These are phyloP conservation scores for Chamaenerion angustifolium DNA, from an alignment of 345 rosid genomes.

Conservation along the genomic window DNA sequence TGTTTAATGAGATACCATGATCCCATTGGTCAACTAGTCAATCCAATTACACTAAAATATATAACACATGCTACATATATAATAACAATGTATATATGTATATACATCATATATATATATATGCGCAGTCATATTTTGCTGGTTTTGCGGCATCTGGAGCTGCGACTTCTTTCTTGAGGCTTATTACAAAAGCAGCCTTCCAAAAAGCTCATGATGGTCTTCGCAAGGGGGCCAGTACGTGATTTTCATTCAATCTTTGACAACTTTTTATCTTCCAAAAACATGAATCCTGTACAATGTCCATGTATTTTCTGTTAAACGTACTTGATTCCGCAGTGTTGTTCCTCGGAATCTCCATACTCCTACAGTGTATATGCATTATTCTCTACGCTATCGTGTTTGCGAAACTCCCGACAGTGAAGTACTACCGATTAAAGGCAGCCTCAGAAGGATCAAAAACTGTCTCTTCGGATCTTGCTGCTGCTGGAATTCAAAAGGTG, in stretches of 20 bases:
- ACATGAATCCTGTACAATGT: too few species aligned
- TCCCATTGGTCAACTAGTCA: too few species aligned
- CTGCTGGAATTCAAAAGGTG: constrained; percentile 54
- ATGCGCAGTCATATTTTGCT: constrained; percentile 58
- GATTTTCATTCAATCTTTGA: too few species aligned
- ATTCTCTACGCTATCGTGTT: constrained; percentile 49
- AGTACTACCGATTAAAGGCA: constrained; percentile 68
- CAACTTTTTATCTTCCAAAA: not conserved
- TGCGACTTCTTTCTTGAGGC: constrained; percentile 62
- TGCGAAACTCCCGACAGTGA: constrained; percentile 66
- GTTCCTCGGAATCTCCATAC: constrained; percentile 56
- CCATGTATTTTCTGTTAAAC: too few species aligned
- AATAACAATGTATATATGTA: too few species aligned
- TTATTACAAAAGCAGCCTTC: constrained; percentile 63
- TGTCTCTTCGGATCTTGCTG: constrained; percentile 70
- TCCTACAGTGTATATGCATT: constrained; percentile 44
- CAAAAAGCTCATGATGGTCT: constrained; percentile 48
- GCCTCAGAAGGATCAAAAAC: constrained; percentile 81
- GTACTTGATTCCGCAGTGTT: constrained; percentile 32
- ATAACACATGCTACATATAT: too few species aligned
- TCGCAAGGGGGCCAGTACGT: constrained; percentile 78
- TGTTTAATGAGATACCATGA: too few species aligned
- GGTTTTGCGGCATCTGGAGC: constrained; percentile 88
- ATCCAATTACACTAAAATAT: too few species aligned
- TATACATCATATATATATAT: too few species aligned